Evolutionary conservation across 768 basidiomycete genomes (phyloP).

Genomic region (Lyophyllum shimeji): DNA sequence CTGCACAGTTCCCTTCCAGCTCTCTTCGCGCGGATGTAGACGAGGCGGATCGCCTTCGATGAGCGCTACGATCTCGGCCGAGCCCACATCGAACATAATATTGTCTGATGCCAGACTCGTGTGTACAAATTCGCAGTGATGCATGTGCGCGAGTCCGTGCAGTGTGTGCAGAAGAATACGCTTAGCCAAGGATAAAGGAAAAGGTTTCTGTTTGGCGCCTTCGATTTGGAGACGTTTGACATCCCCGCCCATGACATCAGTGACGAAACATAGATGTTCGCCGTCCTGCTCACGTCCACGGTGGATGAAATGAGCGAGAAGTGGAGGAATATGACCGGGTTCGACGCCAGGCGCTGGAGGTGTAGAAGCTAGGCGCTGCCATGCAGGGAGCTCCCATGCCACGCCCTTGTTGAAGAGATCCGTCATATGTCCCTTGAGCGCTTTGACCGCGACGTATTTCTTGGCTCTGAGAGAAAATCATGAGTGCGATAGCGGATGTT

Average conservation of each 20-base stretch:
- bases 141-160: conserved; percentile 21
- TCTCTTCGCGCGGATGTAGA: conserved; percentile 20
- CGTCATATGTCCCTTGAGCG: conserved; percentile 26
- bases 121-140: conserved; percentile 23
- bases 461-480: conserved; percentile 15
- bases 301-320: conserved; percentile 22
- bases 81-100: conserved; percentile 20
- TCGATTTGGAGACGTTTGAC: conserved; percentile 15
- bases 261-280: conserved; percentile 26
- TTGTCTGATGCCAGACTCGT: conserved; percentile 30
- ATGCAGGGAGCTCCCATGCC: conserved; percentile 22
- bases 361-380: conserved; percentile 9
- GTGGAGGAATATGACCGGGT: conserved; percentile 15
- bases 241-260: conserved; percentile 24
- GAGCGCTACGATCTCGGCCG: background rate
- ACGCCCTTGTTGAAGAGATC: conserved; percentile 12
- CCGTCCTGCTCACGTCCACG: conserved; percentile 23
- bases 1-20: conserved; percentile 20
- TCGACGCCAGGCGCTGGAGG: conserved; percentile 2
- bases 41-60: conserved; percentile 18
- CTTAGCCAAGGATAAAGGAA: conserved; percentile 26
- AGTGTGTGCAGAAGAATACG: conserved; percentile 25
- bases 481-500: background rate
- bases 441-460: conserved; percentile 30
- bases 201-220: conserved; percentile 2